phyloP scores from a whole-genome alignment of 2,329 filamentous ascomycete species.

The Nothophaeocryptopus gaeumannii region DNA sequence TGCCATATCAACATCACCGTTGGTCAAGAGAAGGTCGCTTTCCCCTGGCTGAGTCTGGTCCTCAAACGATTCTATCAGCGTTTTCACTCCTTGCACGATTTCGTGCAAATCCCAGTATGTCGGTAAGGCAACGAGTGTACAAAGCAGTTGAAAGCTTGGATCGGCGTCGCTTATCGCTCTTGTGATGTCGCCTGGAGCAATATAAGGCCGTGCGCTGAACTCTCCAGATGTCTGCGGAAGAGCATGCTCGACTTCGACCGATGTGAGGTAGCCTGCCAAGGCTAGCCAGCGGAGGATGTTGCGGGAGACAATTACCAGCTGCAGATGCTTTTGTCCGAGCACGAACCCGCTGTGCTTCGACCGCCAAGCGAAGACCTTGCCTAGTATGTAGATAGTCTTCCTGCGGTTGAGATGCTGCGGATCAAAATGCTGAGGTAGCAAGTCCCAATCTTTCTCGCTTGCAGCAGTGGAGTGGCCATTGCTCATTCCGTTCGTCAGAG shows the following conservation, averaged over 20 bases:
- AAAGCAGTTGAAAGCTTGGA: slow-evolving; percentile 63
- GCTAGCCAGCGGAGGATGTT: slow-evolving; percentile 61
- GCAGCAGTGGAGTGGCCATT: slow-evolving; percentile 3
- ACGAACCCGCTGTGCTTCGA: slow-evolving; percentile 8
- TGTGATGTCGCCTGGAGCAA: slow-evolving; percentile 57
- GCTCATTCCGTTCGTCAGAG: slow-evolving; percentile 1
- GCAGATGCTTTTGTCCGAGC: slow-evolving; percentile 14
- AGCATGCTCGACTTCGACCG: slow-evolving; percentile 44
- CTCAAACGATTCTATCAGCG: slow-evolving; percentile 68
- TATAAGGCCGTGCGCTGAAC: slow-evolving; percentile 39
- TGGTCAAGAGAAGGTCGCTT: slow-evolving; percentile 15
- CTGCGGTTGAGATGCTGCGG: slow-evolving; percentile 58
- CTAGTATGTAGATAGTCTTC: slow-evolving; percentile 58
- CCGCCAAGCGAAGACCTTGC: slow-evolving; percentile 46
- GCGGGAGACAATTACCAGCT: slow-evolving; percentile 34
- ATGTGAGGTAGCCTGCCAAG: slow-evolving; percentile 51
- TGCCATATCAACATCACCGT: slow-evolving; percentile 49
- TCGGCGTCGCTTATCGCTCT: slow-evolving; percentile 63
- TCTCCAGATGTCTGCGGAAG: slow-evolving; percentile 22
- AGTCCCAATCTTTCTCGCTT: slow-evolving; percentile 53
- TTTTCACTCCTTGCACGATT: slow-evolving; percentile 63
- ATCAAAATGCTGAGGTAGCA: slow-evolving; percentile 32
- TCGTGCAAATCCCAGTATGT: slow-evolving; percentile 66
- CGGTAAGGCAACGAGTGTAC: slow-evolving; percentile 60
- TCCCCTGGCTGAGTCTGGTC: slow-evolving; percentile 26